phyloP scores from a whole-genome alignment of 2,329 filamentous ascomycete species.

The Fusarium sp. region DNA sequence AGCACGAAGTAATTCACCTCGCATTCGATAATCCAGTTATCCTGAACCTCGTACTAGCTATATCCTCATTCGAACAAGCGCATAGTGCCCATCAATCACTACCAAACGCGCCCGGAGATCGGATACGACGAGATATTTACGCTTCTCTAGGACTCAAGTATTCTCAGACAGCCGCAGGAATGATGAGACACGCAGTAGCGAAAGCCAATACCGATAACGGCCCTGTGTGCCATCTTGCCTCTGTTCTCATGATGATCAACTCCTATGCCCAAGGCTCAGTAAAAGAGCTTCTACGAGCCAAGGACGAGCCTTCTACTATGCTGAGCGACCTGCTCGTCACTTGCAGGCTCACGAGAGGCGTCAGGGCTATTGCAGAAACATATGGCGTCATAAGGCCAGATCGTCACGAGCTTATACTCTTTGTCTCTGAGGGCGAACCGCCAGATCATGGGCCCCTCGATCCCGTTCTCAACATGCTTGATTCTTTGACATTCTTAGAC shows the following conservation, averaged over 20 bases:
- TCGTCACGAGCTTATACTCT: background rate
- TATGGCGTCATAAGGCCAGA: slow-evolving; percentile 2
- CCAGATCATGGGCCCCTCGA: background rate
- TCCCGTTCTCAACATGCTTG: background rate
- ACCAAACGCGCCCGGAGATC: background rate
- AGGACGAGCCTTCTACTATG: background rate
- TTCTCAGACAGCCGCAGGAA: background rate
- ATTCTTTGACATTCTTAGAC: background rate
- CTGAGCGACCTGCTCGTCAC: background rate
- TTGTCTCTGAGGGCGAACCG: background rate
- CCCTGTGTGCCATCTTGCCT: background rate
- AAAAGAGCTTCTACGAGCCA: background rate
- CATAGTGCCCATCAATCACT: background rate
- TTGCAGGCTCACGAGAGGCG: background rate
- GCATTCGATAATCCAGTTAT: background rate
- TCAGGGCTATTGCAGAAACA: background rate
- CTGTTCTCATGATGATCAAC: slow-evolving; percentile 3
- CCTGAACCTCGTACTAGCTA: background rate
- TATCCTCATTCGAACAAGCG: background rate
- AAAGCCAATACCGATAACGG: background rate
- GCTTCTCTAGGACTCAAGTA: background rate
- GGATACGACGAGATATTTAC: background rate
- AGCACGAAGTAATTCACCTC: background rate
- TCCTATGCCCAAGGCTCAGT: background rate
- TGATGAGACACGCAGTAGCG: background rate